Base-by-base conservation (phyloP, 2,329 filamentous ascomycete genomes). In the Ceratocystis albifundus region DNA sequence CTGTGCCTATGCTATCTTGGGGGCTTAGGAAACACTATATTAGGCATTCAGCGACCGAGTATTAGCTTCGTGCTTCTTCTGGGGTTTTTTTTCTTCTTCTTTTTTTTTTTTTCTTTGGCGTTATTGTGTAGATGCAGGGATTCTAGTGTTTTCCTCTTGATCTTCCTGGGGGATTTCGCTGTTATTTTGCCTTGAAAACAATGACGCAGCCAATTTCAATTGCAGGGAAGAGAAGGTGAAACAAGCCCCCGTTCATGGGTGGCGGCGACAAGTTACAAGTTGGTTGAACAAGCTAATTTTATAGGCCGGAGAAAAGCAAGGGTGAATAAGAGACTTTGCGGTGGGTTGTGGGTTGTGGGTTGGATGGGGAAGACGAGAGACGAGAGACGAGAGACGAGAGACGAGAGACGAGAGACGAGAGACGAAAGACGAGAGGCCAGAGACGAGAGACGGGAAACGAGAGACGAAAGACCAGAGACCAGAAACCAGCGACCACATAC, bases 211-310 rank as follows among this genome's bases (percentile, higher is more conserved):
- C 48, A 15, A 53, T 25, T 50, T 22, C 20, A 22, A 15, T 53
- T 53, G 48, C 48, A 53, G 48, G 48, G 48, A 28, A 53, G 20
- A 53, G 12, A 53, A 25, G 8, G 8, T 53, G 48, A 53, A 53
- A 53, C 48, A 53, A 25, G 48, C 10, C 48, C 48, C 48, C 48
- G 48, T 53, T 53, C 48, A 53, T 53, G 36, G 36, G 48, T 25
- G 20, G 20, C 48, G 20, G 20, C 48, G 48, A 53, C 22, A 53
- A 25, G 20, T 53, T 53, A 53, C 48, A 53, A 53, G 20, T 10
- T 4, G 48, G 20, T 53, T 53, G 25, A 53, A 28, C 48, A 53
- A 28, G 8, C 25, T 25, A 53, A 53, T 25, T 53, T 53, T 25
- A 53, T 15, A 3, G 3, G 1, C 10, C 7, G 2, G 48, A 53